phyloP scores from a whole-genome alignment of 495 filamentous ascomycete genomes.

The Astrothelium subdiscretum region DNA sequence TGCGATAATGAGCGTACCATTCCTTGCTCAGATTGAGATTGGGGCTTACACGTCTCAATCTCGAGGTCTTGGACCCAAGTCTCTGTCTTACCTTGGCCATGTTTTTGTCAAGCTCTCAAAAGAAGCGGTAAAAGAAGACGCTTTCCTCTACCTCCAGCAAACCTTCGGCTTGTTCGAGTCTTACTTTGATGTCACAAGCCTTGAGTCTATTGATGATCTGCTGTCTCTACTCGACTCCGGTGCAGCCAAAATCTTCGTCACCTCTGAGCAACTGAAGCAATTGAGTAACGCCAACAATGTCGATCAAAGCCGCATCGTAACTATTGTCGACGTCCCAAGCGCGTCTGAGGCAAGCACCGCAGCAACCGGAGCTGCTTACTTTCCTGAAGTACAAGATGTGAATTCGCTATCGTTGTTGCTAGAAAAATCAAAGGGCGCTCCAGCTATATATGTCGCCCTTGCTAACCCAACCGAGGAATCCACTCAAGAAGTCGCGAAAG shows the following conservation, averaged over 20 bases:
- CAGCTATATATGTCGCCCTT: slow-evolving; percentile 37
- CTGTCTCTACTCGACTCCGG: slow-evolving; percentile 74
- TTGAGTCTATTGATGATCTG: slow-evolving; percentile 57
- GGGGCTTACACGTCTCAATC: slow-evolving; percentile 37
- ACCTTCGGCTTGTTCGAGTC: slow-evolving; percentile 55
- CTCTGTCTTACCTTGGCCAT: slow-evolving; percentile 67
- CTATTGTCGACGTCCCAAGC: neutral
- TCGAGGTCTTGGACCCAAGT: slow-evolving; percentile 50
- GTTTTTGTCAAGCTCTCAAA: slow-evolving; percentile 57
- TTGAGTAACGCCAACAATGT: slow-evolving; percentile 43
- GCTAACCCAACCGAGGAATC: slow-evolving; percentile 37
- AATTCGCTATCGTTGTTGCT: slow-evolving; percentile 21
- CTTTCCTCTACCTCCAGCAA: slow-evolving; percentile 54
- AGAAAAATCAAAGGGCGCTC: slow-evolving; percentile 32
- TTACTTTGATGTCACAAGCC: slow-evolving; percentile 64
- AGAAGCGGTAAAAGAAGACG: slow-evolving; percentile 38
- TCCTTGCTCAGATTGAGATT: slow-evolving; percentile 45
- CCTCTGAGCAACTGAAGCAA: slow-evolving; percentile 43
- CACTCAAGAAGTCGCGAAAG: slow-evolving; percentile 34
- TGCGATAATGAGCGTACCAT: slow-evolving; percentile 1
- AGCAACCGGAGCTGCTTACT: neutral
- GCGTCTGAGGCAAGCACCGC: neutral
- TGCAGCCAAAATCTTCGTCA: slow-evolving; percentile 76
- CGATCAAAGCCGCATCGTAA: slow-evolving; percentile 45
- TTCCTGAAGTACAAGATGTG: neutral